A percentile compares a stretch with the other conserved stretches of the same genome.
Evolutionary conservation across 2,329 filamentous ascomycete genomes (phyloP).

Genomic region (Epichloe amarillans): DNA sequence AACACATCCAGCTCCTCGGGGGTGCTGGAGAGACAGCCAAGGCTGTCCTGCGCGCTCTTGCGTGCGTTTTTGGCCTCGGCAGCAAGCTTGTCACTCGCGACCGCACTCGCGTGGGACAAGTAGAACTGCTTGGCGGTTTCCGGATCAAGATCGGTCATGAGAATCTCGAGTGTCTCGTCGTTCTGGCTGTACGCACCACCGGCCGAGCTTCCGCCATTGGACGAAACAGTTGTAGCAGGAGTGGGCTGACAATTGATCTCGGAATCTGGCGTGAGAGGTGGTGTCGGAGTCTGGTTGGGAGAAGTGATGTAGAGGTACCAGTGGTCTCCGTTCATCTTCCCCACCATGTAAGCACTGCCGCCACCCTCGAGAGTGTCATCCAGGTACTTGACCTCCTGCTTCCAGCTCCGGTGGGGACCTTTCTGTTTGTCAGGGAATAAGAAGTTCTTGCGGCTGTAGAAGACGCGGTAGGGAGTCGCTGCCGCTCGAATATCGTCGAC

Average conservation of each 20-base stretch:
- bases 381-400: constrained; percentile 83
- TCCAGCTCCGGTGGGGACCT: constrained; percentile 93
- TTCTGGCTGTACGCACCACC: constrained; percentile 31
- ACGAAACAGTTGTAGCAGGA: constrained; percentile 38
- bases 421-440: constrained; percentile 89
- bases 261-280: constrained; percentile 62
- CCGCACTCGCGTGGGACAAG: constrained; percentile 63
- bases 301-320: constrained; percentile 98
- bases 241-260: constrained; percentile 24
- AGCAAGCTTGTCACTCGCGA: constrained; percentile 70
- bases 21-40: constrained; percentile 42
- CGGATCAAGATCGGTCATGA: constrained; percentile 59
- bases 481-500: constrained; percentile 56
- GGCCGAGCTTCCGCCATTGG: constrained; percentile 28
- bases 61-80: constrained; percentile 52
- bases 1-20: constrained; percentile 68
- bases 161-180: constrained; percentile 65
- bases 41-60: constrained; percentile 42
- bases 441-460: constrained; percentile 99
- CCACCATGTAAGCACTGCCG: constrained; percentile 97
- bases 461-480: constrained; percentile 91
- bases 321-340: constrained; percentile 99
- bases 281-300: constrained; percentile 66
- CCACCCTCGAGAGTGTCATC: constrained; percentile 85
- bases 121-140: constrained; percentile 61